phyloP scores from a whole-genome alignment of 441 rosid species.

The Flueggea neowawraea region DNA sequence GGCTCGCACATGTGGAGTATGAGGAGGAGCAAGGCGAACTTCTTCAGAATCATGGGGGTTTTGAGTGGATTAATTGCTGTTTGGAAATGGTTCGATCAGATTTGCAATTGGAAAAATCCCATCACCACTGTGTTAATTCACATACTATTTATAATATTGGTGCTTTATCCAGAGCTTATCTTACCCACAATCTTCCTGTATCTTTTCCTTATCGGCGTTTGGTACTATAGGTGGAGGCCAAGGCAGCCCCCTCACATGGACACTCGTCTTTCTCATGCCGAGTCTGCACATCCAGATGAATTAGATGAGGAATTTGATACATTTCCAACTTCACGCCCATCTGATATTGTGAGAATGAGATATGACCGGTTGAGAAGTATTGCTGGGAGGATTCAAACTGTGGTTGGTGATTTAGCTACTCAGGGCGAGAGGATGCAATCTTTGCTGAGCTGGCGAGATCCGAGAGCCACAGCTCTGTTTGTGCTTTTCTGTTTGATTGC shows the following conservation, averaged over 20 bases:
- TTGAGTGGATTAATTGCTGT: conserved; percentile 76
- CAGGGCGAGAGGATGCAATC: conserved; percentile 97
- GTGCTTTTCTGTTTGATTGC: conserved; percentile 83
- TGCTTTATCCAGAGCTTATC: conserved; percentile 90
- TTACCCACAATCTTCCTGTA: conserved; percentile 90
- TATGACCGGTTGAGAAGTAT: conserved; percentile 90
- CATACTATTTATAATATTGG: conserved; percentile 82
- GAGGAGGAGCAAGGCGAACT: conserved; percentile 98
- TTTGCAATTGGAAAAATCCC: conserved; percentile 93
- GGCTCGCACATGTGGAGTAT: conserved; percentile 99
- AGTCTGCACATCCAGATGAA: conserved; percentile 83
- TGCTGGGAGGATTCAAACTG: conserved; percentile 93
- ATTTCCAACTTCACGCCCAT: conserved; percentile 73
- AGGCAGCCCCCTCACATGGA: conserved; percentile 99
- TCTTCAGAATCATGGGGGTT: conserved; percentile 88
- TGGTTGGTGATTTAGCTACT: conserved; percentile 93
- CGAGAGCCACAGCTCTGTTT: conserved; percentile 83
- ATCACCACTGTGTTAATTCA: conserved; percentile 90
- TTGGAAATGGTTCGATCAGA: conserved; percentile 93
- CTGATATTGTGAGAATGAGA: conserved; percentile 84
- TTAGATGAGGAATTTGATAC: conserved; percentile 94
- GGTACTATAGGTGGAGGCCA: conserved; percentile 96
- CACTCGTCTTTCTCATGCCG: conserved; percentile 90
- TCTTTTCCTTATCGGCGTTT: conserved; percentile 89
- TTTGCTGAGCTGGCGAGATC: conserved; percentile 96